phyloP scores from a whole-genome alignment of 2,329 filamentous ascomycete species.

The Byssoonygena ceratinophila region DNA sequence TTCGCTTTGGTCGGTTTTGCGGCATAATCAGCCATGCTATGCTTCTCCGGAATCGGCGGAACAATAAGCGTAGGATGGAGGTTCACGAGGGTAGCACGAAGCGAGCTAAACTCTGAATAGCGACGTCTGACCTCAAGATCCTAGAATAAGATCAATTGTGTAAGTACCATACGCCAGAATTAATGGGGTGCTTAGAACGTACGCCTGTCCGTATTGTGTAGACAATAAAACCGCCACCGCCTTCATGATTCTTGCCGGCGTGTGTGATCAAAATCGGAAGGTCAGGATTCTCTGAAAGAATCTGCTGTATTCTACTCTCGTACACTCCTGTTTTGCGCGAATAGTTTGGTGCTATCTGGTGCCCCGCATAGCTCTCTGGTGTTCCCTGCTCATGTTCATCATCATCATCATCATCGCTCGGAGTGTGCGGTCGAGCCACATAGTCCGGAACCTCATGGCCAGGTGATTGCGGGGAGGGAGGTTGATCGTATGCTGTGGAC shows the following conservation, averaged over 20 bases:
- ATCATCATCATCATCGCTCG: slow-evolving; percentile 34
- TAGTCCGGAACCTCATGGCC: slow-evolving; percentile 55
- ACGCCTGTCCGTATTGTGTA: slow-evolving; percentile 95
- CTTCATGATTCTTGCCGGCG: slow-evolving; percentile 89
- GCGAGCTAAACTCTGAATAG: slow-evolving; percentile 91
- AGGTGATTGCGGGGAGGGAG: slow-evolving; percentile 57
- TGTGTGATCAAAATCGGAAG: slow-evolving; percentile 85
- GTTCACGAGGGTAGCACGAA: slow-evolving; percentile 77
- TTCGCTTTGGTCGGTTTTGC: slow-evolving; percentile 97
- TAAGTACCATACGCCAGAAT: background rate
- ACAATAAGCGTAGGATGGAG: slow-evolving; percentile 92
- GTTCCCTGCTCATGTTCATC: slow-evolving; percentile 7
- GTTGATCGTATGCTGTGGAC: slow-evolving; percentile 45
- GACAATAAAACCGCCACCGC: slow-evolving; percentile 85
- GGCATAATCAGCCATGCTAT: slow-evolving; percentile 96
- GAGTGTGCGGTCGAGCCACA: slow-evolving; percentile 39
- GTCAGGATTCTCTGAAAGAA: slow-evolving; percentile 87
- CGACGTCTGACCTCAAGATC: slow-evolving; percentile 88
- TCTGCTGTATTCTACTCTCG: slow-evolving; percentile 91
- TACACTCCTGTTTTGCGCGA: slow-evolving; percentile 71
- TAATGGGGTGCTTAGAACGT: slow-evolving; percentile 27
- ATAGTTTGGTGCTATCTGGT: slow-evolving; percentile 42
- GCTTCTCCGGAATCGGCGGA: slow-evolving; percentile 95
- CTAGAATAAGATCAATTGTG: slow-evolving; percentile 38
- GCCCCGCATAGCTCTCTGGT: slow-evolving; percentile 32